Evolutionary conservation across 176 grass and related monocot genomes (phyloP).

Genomic region (Chloris gayana): DNA sequence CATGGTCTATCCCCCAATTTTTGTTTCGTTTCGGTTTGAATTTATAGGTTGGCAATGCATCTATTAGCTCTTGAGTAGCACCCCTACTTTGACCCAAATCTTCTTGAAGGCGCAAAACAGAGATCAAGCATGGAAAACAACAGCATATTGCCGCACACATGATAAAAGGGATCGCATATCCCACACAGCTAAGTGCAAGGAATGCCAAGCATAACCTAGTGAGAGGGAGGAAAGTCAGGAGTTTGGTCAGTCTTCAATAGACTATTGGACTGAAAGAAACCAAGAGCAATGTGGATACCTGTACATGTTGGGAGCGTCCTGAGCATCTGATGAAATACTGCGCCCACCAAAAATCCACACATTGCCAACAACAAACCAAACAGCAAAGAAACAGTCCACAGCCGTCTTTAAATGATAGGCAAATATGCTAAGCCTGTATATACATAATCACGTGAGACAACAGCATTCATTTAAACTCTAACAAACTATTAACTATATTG

Average conservation of each 20-base stretch:
- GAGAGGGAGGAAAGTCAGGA: conserved; percentile 35
- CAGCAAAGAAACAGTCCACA: conserved; percentile 96
- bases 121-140: conserved; percentile 96
- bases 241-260: conserved; percentile 22
- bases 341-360: conserved; percentile 98
- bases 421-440: conserved; percentile 70
- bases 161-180: conserved; percentile 96
- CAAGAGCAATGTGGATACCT: conserved; percentile 54
- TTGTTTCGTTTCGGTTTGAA: conserved; percentile 83
- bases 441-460: conserved; percentile 31
- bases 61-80: conserved; percentile 80
- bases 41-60: conserved; percentile 84
- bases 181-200: conserved; percentile 91
- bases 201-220: conserved; percentile 91
- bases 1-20: conserved; percentile 63
- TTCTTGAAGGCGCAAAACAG: conserved; percentile 81
- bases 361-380: conserved; percentile 99
- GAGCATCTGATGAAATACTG: conserved; percentile 63
- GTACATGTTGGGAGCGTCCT: conserved; percentile 87
- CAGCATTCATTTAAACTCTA: conserved; percentile 19
- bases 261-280: conserved; percentile 16
- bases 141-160: conserved; percentile 93
- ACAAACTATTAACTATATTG: background rate
- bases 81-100: conserved; percentile 79
- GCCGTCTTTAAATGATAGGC: conserved; percentile 92